Evolutionary conservation across 441 rosid species (phyloP), one percentile per base, ranked within the genome.

Genomic region (Arabidopsis lyrata): DNA sequence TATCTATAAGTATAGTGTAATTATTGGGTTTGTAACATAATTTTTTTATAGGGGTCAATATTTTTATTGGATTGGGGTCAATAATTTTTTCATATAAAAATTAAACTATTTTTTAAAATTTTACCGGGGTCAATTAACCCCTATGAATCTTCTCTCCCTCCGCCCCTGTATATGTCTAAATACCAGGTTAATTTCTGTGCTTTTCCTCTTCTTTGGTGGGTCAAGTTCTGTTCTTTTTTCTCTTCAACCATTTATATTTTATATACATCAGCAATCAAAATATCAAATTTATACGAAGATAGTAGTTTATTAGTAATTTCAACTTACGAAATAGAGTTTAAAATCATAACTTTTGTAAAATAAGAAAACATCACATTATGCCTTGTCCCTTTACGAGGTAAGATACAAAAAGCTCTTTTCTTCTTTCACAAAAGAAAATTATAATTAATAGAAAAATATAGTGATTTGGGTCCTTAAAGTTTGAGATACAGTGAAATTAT

Each of bases 401-500:
- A 63, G 44, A 15, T 27, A 16, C 39, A 45, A 31, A 38, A 45
- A 63, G 16, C 41, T 31, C 0, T 31, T 31, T 67, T 12, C n/a
- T 15, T 67, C 15, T 53, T 67, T 66, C 35, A 29, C 20, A 16
- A 55, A 58, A 18, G 13, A 47, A 32, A 34, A 34, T 31, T 34
- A 9, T 3, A 52, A 29, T 29, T 66, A 14, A 8, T 24, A 52
- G 60, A 29, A 36, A 49, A 22, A 27, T 5, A 7, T 7, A 41
- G 18, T 6, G 20, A 15, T 66, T 38, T 24, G 18, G 52, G 39
- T 54, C 52, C n/a, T 44, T 41, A 29, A 47, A 32, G 36, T 16
- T 22, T 2, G 1, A 36, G 58, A 22, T 57, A 29, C 53, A 38
- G 22, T 38, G 36, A 66, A 29, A 41, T 48, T 20, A 54, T 5